Evolutionary conservation across 176 grass and related monocot genomes (phyloP), one percentile per base, ranked within the genome.

Genomic region (Oryza glumipatula): DNA sequence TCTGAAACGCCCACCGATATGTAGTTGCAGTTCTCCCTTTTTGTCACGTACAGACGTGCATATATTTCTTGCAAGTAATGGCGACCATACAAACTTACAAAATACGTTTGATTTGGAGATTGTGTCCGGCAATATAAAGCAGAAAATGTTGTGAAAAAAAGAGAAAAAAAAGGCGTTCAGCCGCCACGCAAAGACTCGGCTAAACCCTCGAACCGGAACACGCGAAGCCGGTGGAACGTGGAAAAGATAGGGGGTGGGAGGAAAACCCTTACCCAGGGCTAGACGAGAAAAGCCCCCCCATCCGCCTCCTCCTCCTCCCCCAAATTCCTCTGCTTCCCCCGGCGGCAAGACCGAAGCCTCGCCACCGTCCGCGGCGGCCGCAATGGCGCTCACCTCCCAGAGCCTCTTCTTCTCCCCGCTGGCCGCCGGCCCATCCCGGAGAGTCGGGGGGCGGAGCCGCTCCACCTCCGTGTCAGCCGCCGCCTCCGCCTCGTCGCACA

Each of bases 371-470:
- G 76, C 80, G 49, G 76, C 80, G 49, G 75, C 65, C 16, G 73
- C 73, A 75, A 91, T 91, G 89, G 85, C 85, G 49, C 76, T 91
- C 35, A 54, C 85, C 76, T 87, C 89, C 75, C 89, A 80, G 56
- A 77, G 89, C 76, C 58, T 91, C 89, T 87, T 86, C 52, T 83
- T 80, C 76, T 63, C 80, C 39, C 75, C 84, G 48, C 76, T 65
- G 33, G 65, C 75, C 41, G 68, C 70, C 38, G 80, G 69, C 8
- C 61, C 88, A 22, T 80, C 80, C 28, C 47, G 65, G 13, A 74
- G 73, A 39, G 73, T 33, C 23, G 83, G 58, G 22, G 72, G 65
- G 11, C 46, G 63, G 22, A 36, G 22, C 0, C 88, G 67, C 73
- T 77, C 83, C 46, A 32, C 63, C 60, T 78, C 88, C 58, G 65